Base-by-base conservation (phyloP, 2,329 filamentous ascomycete genomes). In the Exophiala phaeomuriformis region DNA sequence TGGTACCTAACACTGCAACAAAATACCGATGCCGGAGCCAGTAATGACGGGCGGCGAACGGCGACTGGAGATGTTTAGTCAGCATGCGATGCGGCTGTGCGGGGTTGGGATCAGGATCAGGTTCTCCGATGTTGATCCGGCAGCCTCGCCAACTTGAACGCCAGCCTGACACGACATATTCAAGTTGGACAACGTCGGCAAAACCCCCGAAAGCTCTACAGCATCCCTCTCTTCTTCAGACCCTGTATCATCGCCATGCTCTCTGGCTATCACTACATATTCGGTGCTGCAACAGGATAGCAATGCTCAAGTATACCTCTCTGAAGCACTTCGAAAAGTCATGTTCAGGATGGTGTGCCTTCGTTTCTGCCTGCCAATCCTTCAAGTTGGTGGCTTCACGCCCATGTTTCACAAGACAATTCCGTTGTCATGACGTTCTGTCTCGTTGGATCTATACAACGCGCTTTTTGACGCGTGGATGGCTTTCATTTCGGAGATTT, bases 361-460 rank as follows among this genome's bases (percentile, higher is more conserved):
- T 6, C n/a, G 39, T 28, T 27, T 41, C 39, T 41, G 31, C 31
- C 32, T 31, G 19, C 31, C 41, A 42, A 46, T 32, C 12, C 9
- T 31, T 41, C 19, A 12, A 27, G 39, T 48, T 8, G 30, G 32
- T 49, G 56, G 56, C 56, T 58, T 40, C 33, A 48, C 56, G 56
- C 52, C 56, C 46, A 55, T 51, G 56, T 58, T 53, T 41, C 56
- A 58, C 56, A 45, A 39, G 43, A 55, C 52, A 58, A 58, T 58
- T 27, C 52, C 46, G 43, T 48, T 52, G 30, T 52, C 27, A 9
- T 40, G 35, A 43, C 47, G 49, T 37, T 50, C 44, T 27, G 30
- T 46, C 43, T 47, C 44, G 29, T 32, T 49, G 19, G 42, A 29
- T 32, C 40, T 51, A 31, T 47, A 41, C 45, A 43, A 46, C 40